These are phyloP conservation scores for Exserohilum turcica DNA, from an alignment of 2,329 filamentous ascomycete genomes.

Conservation along the genomic window DNA sequence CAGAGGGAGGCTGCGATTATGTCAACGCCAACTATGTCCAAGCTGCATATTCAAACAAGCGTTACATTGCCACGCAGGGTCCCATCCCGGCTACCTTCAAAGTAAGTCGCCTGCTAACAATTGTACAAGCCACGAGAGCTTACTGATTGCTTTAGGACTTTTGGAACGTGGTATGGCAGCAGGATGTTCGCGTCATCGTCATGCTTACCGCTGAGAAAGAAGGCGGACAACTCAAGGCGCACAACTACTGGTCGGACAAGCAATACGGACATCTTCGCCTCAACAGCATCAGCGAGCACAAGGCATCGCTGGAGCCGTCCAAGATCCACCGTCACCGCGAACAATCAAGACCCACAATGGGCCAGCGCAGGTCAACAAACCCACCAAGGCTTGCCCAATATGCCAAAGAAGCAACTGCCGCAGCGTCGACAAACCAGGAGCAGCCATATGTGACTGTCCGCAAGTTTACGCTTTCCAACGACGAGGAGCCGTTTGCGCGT, in stretches of 20 bases:
- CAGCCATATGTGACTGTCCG: constrained; percentile 79
- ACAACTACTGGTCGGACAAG: constrained; percentile 85
- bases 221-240: constrained; percentile 91
- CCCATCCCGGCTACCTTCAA: constrained; percentile 91
- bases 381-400: constrained; percentile 37
- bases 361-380: constrained; percentile 44
- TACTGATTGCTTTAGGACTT: constrained; percentile 71
- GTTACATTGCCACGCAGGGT: constrained; percentile 94
- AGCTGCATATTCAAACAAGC: constrained; percentile 80
- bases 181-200: constrained; percentile 91
- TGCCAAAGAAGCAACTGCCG: constrained; percentile 30
- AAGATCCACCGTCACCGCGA: constrained; percentile 56
- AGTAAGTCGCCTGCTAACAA: constrained; percentile 57
- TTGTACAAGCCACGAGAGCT: not conserved
- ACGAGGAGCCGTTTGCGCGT: constrained; percentile 76
- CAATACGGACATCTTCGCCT: constrained; percentile 80
- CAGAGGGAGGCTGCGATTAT: constrained; percentile 80
- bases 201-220: constrained; percentile 96
- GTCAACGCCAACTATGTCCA: constrained; percentile 91
- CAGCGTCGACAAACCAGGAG: constrained; percentile 55
- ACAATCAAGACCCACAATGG: constrained; percentile 41
- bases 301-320: constrained; percentile 72
- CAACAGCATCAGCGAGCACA: constrained; percentile 78
- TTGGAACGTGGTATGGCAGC: constrained; percentile 97
- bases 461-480: constrained; percentile 82